Conservation (phyloP, 306 rosid species). For the Senna siamea region DNA sequence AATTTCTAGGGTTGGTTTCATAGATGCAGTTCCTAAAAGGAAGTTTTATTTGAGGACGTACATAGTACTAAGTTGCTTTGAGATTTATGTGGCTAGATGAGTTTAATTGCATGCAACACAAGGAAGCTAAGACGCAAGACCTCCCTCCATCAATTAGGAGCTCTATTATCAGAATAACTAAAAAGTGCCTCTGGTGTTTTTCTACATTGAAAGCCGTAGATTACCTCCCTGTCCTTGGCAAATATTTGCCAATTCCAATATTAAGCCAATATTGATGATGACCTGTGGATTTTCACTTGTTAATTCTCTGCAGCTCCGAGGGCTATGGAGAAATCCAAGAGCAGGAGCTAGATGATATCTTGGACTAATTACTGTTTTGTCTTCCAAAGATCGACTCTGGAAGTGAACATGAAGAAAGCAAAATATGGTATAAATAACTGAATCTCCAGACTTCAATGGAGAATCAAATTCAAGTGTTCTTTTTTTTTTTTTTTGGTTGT, state of each 20-base stretch:
- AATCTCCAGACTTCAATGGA: conserved; percentile 44
- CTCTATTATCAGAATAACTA: not conserved
- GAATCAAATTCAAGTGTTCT: conserved; percentile 40
- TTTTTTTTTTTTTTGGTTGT: too few species aligned
- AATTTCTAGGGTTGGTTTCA: not conserved
- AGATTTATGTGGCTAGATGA: too few species aligned
- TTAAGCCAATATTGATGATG: not conserved
- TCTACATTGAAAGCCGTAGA: not conserved
- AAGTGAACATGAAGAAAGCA: conserved; percentile 31
- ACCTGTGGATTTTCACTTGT: not conserved
- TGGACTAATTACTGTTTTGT: conserved; percentile 35
- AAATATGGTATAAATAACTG: conserved; percentile 38
- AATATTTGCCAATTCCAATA: not conserved
- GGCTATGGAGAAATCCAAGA: conserved; percentile 54
- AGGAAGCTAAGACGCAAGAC: not conserved
- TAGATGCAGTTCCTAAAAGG: too few species aligned
- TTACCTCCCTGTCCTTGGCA: not conserved
- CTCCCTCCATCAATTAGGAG: not conserved
- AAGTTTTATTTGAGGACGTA: too few species aligned
- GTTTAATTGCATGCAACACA: conserved; percentile 14
- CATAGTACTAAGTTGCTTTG: too few species aligned
- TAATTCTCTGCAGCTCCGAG: conserved; percentile 52
- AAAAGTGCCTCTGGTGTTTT: conserved; percentile 13
- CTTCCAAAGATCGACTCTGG: conserved; percentile 24
- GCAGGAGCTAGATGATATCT: conserved; percentile 42